A percentile compares a stretch with the other conserved stretches of the same genome.
Conservation (phyloP, 768 basidiomycete species). For the Psilocybe sp. region DNA sequence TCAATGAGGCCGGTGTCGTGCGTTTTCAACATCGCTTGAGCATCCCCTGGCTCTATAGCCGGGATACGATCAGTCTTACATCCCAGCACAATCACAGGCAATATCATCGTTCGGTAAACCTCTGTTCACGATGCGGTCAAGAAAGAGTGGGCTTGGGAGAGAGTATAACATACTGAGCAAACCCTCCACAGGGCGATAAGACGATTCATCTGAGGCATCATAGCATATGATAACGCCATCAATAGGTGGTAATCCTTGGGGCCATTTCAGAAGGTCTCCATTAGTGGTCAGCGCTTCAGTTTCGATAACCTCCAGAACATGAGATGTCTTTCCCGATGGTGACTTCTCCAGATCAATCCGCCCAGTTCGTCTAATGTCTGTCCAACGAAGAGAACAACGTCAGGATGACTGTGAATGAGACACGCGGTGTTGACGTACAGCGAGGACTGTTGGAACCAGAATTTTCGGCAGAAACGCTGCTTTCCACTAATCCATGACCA, state of each 20-base stretch:
- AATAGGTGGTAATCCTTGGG: slow-evolving; percentile 53
- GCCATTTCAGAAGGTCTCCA: slow-evolving; percentile 40
- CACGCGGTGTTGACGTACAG: slow-evolving; percentile 15
- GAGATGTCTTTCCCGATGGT: slow-evolving; percentile 21
- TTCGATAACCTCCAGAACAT: slow-evolving; percentile 48
- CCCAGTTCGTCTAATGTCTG: slow-evolving; percentile 30
- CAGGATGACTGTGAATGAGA: slow-evolving; percentile 1
- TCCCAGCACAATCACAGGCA: slow-evolving; percentile 74
- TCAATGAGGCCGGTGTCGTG: slow-evolving; percentile 81
- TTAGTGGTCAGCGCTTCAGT: slow-evolving; percentile 41
- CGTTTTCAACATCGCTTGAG: slow-evolving; percentile 44
- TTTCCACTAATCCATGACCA: slow-evolving; percentile 50
- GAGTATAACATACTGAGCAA: slow-evolving; percentile 60
- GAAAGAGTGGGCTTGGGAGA: neutral
- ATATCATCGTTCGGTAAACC: slow-evolving; percentile 51
- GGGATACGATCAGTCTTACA: slow-evolving; percentile 79
- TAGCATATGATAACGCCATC: slow-evolving; percentile 88
- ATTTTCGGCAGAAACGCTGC: slow-evolving; percentile 29
- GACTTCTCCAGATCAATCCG: slow-evolving; percentile 8
- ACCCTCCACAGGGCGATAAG: slow-evolving; percentile 63
- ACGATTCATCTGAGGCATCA: slow-evolving; percentile 60
- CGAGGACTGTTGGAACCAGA: slow-evolving; percentile 16
- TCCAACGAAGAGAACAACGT: neutral
- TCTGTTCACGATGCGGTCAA: slow-evolving; percentile 34
- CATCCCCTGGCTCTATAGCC: slow-evolving; percentile 55